These are phyloP conservation scores for Kluyveromyces starmeri DNA, from an alignment of 805 yeast species.

Conservation along the genomic window DNA sequence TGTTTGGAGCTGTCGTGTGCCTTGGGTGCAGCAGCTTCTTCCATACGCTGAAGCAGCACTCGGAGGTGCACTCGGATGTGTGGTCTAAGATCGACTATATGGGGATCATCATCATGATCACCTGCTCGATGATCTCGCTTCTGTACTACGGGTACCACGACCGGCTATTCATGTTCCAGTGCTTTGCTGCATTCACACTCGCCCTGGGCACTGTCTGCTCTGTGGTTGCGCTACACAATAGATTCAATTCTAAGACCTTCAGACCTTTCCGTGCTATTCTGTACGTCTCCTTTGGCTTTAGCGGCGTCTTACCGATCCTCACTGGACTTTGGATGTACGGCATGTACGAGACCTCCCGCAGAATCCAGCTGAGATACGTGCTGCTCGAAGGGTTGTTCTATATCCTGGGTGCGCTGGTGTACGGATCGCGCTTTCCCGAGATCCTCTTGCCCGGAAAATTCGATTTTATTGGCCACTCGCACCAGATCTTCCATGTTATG, in stretches of 20 bases:
- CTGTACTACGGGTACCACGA: conserved; percentile 39
- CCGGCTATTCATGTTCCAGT: conserved; percentile 20
- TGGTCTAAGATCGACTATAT: conserved; percentile 70
- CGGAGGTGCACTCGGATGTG: conserved; percentile 40
- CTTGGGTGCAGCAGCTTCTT: conserved; percentile 55
- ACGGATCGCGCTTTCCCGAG: conserved; percentile 78
- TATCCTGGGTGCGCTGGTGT: conserved; percentile 67
- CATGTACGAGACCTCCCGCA: conserved; percentile 33
- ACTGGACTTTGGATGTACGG: conserved; percentile 49
- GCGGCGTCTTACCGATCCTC: conserved; percentile 62
- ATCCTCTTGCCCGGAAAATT: conserved; percentile 47
- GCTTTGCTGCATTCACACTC: conserved; percentile 35
- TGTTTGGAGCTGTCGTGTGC: conserved; percentile 50
- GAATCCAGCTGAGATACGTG: conserved; percentile 57
- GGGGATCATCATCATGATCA: conserved; percentile 62
- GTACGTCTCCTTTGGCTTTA: conserved; percentile 70
- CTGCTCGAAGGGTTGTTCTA: conserved; percentile 63
- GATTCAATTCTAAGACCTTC: conserved; percentile 57
- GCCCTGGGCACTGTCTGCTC: conserved; percentile 54
- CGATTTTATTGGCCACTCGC: conserved; percentile 70
- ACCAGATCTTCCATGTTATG: conserved; percentile 72
- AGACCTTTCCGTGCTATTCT: conserved; percentile 68
- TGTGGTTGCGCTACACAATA: conserved; percentile 52
- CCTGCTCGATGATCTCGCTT: conserved; percentile 50
- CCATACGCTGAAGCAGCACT: conserved; percentile 62